phyloP scores from a whole-genome alignment of 805 yeast genomes.

The Candida parachauliodes region DNA sequence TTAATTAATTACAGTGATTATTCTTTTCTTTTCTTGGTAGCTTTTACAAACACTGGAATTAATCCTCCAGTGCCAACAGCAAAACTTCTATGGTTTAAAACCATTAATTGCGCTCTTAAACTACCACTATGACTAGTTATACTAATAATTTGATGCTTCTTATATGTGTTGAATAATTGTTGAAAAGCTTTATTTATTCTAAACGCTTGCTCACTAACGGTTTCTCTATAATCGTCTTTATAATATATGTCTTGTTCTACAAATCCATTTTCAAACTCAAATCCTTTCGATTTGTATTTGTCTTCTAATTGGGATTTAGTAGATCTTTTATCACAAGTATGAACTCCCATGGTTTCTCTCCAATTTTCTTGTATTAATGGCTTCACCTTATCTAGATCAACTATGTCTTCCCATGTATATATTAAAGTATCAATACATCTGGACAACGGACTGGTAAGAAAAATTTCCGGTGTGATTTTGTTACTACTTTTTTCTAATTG shows the following conservation, averaged over 20 bases:
- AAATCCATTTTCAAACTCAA: constrained; percentile 42
- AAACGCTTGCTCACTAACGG: constrained; percentile 38
- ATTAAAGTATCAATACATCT: constrained; percentile 48
- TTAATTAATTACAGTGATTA: too few species aligned
- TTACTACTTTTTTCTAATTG: constrained; percentile 4
- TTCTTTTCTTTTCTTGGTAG: too few species aligned
- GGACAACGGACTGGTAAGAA: constrained; percentile 50
- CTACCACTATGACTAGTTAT: constrained; percentile 53
- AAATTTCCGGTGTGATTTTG: constrained; percentile 34
- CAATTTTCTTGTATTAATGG: constrained; percentile 45
- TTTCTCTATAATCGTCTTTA: constrained; percentile 37
- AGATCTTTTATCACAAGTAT: constrained; percentile 48
- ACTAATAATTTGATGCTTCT: constrained; percentile 27
- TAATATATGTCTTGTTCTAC: constrained; percentile 43
- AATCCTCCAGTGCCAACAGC: constrained; percentile 53
- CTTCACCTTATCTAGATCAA: constrained; percentile 13
- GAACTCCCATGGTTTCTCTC: constrained; percentile 48
- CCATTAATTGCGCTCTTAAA: constrained; percentile 46
- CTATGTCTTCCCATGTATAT: constrained; percentile 42
- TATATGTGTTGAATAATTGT: constrained; percentile 25
- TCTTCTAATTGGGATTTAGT: constrained; percentile 32
- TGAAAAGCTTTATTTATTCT: constrained; percentile 34
- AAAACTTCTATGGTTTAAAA: constrained; percentile 45
- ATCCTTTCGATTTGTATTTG: constrained; percentile 36
- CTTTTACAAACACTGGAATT: constrained; percentile 52